Conservation (phyloP, 331 rosid genomes). For the Spiraea crenata region DNA sequence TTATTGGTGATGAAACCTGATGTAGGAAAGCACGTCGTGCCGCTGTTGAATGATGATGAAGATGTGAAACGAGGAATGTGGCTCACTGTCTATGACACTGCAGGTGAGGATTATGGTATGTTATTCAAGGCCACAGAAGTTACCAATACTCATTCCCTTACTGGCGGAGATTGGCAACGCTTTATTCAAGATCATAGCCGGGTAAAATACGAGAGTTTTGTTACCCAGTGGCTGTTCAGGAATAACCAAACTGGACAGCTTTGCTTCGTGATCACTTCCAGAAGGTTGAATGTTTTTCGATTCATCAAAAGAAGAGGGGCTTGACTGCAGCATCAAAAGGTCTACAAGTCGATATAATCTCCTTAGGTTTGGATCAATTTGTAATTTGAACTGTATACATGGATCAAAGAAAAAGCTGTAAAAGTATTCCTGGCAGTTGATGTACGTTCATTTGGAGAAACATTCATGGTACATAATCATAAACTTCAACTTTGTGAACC, state of each 20-base stretch:
- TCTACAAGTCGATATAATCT: background rate
- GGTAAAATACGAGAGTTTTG: background rate
- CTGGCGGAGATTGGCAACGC: background rate
- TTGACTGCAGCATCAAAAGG: background rate
- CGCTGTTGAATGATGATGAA: background rate
- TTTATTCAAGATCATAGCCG: background rate
- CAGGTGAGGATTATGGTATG: background rate
- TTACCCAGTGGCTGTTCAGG: too few species aligned
- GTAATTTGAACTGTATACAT: background rate
- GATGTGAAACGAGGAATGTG: background rate
- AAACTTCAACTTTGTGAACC: constrained; percentile 1
- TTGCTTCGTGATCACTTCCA: background rate
- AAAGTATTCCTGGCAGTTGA: too few species aligned
- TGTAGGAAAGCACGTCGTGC: background rate
- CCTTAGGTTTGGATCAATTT: background rate
- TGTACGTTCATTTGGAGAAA: background rate
- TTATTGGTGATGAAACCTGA: background rate
- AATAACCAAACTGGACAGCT: constrained; percentile 2
- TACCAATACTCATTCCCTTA: background rate
- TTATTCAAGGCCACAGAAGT: background rate
- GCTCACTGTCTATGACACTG: background rate
- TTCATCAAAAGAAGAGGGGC: too few species aligned
- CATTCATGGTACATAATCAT: background rate
- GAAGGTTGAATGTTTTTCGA: background rate
- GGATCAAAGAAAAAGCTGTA: background rate